Percentiles rank a stretch among this genome's conserved stretches.
Evolutionary conservation across 495 filamentous ascomycete species (phyloP).

Genomic region (Cercophora scortea): DNA sequence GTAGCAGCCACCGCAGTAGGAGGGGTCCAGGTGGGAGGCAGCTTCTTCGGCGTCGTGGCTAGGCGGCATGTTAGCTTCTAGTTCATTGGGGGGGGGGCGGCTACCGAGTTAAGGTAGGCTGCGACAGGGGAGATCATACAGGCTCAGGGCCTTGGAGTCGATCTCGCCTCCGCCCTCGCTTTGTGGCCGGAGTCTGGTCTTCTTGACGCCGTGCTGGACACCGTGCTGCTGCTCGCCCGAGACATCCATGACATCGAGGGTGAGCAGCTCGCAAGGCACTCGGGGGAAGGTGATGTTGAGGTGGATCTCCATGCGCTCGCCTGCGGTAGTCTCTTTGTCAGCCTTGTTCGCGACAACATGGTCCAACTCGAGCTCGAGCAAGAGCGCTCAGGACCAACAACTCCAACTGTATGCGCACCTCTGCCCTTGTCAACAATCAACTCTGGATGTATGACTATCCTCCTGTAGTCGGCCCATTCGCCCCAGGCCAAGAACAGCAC

Average conservation of each 20-base stretch:
- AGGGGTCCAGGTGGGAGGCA: conserved; percentile 77
- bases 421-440: conserved; percentile 93
- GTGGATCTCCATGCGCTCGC: conserved; percentile 97
- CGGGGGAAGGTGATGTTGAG: conserved; percentile 95
- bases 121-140: conserved; percentile 44
- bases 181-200: conserved; percentile 67
- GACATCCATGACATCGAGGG: conserved; percentile 98
- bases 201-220: conserved; percentile 83
- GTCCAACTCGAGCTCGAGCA: too few relatives aligned
- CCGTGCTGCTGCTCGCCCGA: conserved; percentile 93
- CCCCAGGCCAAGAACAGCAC: conserved; percentile 86
- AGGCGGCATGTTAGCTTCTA: neutral
- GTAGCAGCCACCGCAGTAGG: conserved; percentile 92
- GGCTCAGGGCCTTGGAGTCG: conserved; percentile 61
- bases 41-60: conserved; percentile 54
- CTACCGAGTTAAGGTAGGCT: neutral
- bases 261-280: conserved; percentile 89
- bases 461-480: conserved; percentile 90
- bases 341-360: neutral
- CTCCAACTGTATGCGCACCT: conserved; percentile 46
- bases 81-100: conserved; percentile 5
- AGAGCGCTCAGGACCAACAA: too few relatives aligned
- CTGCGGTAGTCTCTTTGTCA: conserved; percentile 32
- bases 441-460: conserved; percentile 81
- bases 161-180: conserved; percentile 74